Evolutionary conservation across 2,329 filamentous ascomycete genomes (phyloP), one percentile per base, ranked within the genome.

Genomic region (Alternaria sp.): DNA sequence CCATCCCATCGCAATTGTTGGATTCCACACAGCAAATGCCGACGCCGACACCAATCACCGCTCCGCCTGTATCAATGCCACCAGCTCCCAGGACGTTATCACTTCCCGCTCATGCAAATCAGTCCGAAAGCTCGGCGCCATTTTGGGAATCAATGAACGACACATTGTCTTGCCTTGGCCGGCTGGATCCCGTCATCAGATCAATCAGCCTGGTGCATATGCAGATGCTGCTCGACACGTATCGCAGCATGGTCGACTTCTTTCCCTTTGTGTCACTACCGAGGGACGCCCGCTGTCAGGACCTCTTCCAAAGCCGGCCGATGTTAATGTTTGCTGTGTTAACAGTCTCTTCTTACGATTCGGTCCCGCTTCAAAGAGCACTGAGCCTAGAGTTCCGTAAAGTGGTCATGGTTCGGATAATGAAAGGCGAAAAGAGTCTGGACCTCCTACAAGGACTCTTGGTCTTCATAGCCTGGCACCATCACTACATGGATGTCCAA

Each of bases 311-410:
- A 40, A 69, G 73, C 52, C 75, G 75, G 10, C 76, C 77, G 7
- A 72, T 78, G 55, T 57, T 79, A 43, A 73, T 78, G 68, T 75
- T 79, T 63, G 74, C 77, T 8, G 69, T 78, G 8, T 64, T 79
- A 45, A 78, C 75, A 7, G 75, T 72, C 21, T 74, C 75, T 15
- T 78, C 75, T 1, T 72, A 74, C 52, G 77, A 79, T 54, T 77
- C 76, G 2, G 65, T 70, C 17, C 60, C 69, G 8, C 59, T 78
- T 8, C 77, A 78, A 32, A 65, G 68, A 51, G 73, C 70, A 2
- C 50, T 79, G 21, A 77, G 75, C 57, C 74, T 74, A n/a, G 76
- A 78, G 36, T 78, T 79, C n/a, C 73, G 76, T 44, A 79, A 78
- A 50, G 67, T 78, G 6, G 64, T 70, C 55, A 78, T 76, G 68